Evolutionary conservation across 139 green algal species (phyloP).

Genomic region (Chlamydomonas applanata): DNA sequence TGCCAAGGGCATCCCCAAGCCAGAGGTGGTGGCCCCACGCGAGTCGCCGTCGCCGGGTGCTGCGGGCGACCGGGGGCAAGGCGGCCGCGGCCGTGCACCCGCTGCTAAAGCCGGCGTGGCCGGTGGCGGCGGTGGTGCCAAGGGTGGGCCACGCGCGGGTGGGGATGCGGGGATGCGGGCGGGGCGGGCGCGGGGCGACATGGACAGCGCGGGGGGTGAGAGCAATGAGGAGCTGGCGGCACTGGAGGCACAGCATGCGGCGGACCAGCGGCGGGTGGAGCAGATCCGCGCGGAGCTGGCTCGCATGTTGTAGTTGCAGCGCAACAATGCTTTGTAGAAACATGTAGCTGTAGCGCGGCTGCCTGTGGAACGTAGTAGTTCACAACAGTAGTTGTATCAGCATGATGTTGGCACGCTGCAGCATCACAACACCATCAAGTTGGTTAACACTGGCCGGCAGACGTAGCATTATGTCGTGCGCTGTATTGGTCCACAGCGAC

Average conservation of each 20-base stretch:
- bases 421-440: too few relatives aligned
- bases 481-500: too few relatives aligned
- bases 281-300: constrained; percentile 59
- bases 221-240: too few relatives aligned
- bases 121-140: not conserved
- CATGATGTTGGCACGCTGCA: too few relatives aligned
- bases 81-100: not conserved
- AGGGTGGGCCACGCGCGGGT: not conserved
- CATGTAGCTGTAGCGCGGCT: too few relatives aligned
- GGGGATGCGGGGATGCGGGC: constrained; percentile 37
- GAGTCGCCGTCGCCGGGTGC: not conserved
- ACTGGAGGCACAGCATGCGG: constrained; percentile 54
- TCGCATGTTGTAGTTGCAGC: too few relatives aligned
- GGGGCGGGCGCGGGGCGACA: constrained; percentile 1
- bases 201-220: constrained; percentile 17
- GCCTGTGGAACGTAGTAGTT: too few relatives aligned
- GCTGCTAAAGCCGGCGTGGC: not conserved
- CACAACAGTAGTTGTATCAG: too few relatives aligned
- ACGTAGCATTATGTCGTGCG: too few relatives aligned
- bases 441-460: too few relatives aligned
- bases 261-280: constrained; percentile 46
- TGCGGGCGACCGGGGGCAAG: too few relatives aligned
- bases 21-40: constrained; percentile 17
- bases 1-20: constrained; percentile 47
- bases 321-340: too few relatives aligned